Conservation (phyloP, 2,329 filamentous ascomycete species). For the Phaeophleospora eucalypticola region DNA sequence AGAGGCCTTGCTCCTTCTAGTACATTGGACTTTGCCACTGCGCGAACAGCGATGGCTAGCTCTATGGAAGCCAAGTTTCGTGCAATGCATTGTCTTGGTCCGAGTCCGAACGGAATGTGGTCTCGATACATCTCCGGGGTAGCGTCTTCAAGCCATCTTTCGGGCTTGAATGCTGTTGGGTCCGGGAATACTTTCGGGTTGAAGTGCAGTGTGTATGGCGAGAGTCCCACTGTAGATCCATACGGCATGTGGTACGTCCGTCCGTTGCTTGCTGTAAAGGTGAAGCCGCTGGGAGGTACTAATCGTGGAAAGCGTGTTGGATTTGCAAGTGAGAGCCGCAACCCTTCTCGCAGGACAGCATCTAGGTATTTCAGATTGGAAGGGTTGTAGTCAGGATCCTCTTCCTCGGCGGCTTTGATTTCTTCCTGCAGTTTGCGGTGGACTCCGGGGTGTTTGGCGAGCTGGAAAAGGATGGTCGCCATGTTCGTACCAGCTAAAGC, state of each 20-base stretch:
- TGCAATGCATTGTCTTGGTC: slow-evolving; percentile 48
- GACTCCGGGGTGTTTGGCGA: slow-evolving; percentile 41
- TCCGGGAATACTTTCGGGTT: slow-evolving; percentile 43
- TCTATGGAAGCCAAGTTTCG: slow-evolving; percentile 46
- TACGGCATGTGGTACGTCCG: slow-evolving; percentile 32
- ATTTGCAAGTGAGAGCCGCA: slow-evolving; percentile 51
- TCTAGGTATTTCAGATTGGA: slow-evolving; percentile 45
- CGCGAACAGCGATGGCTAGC: slow-evolving; percentile 41
- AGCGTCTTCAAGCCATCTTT: slow-evolving; percentile 43
- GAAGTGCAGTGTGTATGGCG: slow-evolving; percentile 46
- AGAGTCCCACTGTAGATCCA: slow-evolving; percentile 45
- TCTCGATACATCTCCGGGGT: slow-evolving; percentile 39
- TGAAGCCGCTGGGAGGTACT: slow-evolving; percentile 40
- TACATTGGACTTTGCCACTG: slow-evolving; percentile 41
- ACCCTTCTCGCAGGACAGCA: slow-evolving; percentile 48
- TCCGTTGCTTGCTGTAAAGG: slow-evolving; percentile 26
- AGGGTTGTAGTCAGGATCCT: slow-evolving; percentile 28
- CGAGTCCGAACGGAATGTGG: slow-evolving; percentile 49
- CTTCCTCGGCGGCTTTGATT: slow-evolving; percentile 25
- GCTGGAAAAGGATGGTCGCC: slow-evolving; percentile 45
- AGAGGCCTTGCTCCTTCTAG: slow-evolving; percentile 43
- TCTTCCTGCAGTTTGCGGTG: slow-evolving; percentile 36
- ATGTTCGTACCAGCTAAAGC: slow-evolving; percentile 47
- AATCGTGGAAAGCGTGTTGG: slow-evolving; percentile 48
- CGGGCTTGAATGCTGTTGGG: slow-evolving; percentile 43